These are phyloP conservation scores for Madurella fahalii DNA, from an alignment of 2,329 filamentous ascomycete species.

Conservation along the genomic window DNA sequence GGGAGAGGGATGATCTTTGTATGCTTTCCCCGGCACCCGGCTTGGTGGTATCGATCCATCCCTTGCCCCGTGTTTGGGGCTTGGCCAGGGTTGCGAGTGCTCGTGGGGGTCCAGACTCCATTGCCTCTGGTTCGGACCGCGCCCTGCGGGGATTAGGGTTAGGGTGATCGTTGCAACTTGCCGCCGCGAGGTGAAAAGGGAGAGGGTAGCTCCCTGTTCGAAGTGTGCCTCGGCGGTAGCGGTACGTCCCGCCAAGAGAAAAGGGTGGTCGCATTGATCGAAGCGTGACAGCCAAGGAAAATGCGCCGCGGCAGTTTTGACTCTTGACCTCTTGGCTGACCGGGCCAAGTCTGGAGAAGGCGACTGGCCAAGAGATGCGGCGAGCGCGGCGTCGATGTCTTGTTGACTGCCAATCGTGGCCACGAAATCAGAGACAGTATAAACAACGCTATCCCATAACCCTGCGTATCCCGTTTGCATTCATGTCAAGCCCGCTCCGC, in stretches of 20 bases:
- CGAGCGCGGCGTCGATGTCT: background rate
- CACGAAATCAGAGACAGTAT: too few species aligned
- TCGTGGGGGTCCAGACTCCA: too few species aligned
- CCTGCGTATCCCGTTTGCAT: too few species aligned
- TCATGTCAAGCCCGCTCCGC: too few species aligned
- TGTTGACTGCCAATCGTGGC: too few species aligned
- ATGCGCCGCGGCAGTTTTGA: background rate
- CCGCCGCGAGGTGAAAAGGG: too few species aligned
- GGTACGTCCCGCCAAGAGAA: slow-evolving; percentile 1
- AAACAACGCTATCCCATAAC: too few species aligned
- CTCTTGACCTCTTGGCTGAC: slow-evolving; percentile 7
- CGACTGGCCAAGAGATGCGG: background rate
- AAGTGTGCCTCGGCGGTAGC: too few species aligned
- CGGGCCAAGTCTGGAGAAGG: background rate
- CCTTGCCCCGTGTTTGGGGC: slow-evolving; percentile 14
- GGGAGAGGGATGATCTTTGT: slow-evolving; percentile 17
- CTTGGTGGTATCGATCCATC: slow-evolving; percentile 2
- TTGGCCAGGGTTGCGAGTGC: slow-evolving; percentile 1
- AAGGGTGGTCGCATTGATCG: background rate
- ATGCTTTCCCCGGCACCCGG: background rate
- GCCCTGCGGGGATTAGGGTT: too few species aligned
- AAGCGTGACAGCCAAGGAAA: slow-evolving; percentile 10
- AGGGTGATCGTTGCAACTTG: too few species aligned
- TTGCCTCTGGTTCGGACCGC: too few species aligned
- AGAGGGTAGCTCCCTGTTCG: too few species aligned